These are phyloP conservation scores for Trichophyton schoenleinii DNA, from an alignment of 2,329 filamentous ascomycete species.

Conservation along the genomic window DNA sequence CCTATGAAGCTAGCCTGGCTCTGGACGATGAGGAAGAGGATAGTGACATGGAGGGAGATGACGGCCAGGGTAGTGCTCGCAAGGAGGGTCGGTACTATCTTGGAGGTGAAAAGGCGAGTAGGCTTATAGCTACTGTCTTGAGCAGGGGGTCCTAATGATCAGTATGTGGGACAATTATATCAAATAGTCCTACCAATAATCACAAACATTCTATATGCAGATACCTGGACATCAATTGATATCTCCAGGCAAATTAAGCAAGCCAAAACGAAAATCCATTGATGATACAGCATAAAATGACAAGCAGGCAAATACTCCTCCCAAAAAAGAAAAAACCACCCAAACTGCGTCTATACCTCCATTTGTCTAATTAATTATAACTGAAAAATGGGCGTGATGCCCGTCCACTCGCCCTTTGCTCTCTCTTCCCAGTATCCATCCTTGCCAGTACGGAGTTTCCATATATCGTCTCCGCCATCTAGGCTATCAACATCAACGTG, in stretches of 20 bases:
- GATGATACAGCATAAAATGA: neutral
- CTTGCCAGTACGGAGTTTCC: conserved; percentile 51
- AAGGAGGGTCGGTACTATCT: conserved; percentile 32
- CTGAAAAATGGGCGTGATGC: conserved; percentile 44
- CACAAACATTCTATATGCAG: neutral
- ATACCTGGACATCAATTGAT: neutral
- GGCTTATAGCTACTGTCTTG: conserved; percentile 21
- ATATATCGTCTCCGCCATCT: conserved; percentile 8
- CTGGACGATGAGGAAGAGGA: conserved; percentile 38
- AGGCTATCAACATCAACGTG: conserved; percentile 41
- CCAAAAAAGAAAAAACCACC: neutral
- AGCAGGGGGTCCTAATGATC: neutral
- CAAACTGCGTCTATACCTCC: neutral
- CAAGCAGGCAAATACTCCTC: neutral
- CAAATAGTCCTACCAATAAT: neutral
- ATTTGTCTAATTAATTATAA: conserved; percentile 11
- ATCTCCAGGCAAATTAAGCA: neutral
- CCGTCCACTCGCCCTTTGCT: conserved; percentile 52
- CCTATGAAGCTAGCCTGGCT: conserved; percentile 71
- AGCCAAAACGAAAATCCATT: neutral
- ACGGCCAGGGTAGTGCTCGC: conserved; percentile 15
- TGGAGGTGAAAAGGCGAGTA: conserved; percentile 28
- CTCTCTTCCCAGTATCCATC: conserved; percentile 93
- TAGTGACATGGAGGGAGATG: conserved; percentile 26
- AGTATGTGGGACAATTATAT: neutral